A percentile compares a stretch with the other conserved stretches of the same genome.
phyloP scores from a whole-genome alignment of 2,329 filamentous ascomycete genomes.

The Fusarium sp. region DNA sequence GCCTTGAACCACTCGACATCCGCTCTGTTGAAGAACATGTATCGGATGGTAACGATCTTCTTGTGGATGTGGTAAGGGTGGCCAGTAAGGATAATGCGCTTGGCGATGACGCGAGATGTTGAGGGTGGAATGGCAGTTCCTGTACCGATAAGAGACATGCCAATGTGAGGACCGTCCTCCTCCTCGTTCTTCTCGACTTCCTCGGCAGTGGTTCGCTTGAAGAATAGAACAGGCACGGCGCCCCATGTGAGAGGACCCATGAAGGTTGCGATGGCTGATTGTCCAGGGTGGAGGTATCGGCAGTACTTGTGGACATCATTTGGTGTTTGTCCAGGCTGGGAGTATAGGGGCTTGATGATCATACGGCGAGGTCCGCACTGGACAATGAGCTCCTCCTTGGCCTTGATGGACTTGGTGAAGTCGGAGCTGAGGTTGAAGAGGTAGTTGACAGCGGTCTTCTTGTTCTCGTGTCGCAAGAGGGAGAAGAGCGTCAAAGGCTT shows the following conservation, averaged over 20 bases:
- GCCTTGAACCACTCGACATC: conserved; percentile 99
- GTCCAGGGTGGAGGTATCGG: conserved; percentile 89
- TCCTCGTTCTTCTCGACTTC: conserved; percentile 56
- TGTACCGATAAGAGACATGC: conserved; percentile 81
- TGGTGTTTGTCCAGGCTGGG: conserved; percentile 85
- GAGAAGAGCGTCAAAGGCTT: conserved; percentile 81
- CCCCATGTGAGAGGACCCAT: conserved; percentile 94
- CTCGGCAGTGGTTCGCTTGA: conserved; percentile 68
- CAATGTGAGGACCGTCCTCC: conserved; percentile 57
- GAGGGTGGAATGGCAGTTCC: conserved; percentile 86
- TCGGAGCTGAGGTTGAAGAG: conserved; percentile 87
- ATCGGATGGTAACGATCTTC: conserved; percentile 93
- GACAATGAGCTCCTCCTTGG: conserved; percentile 91
- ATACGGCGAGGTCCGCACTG: conserved; percentile 91
- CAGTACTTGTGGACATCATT: conserved; percentile 99
- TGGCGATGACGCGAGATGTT: conserved; percentile 85
- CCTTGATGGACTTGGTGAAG: conserved; percentile 79
- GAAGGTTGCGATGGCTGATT: conserved; percentile 88
- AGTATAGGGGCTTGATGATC: conserved; percentile 90
- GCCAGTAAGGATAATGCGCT: conserved; percentile 91
- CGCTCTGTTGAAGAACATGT: conserved; percentile 99
- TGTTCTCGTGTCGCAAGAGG: conserved; percentile 92
- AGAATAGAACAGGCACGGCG: conserved; percentile 88
- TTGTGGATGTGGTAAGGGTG: conserved; percentile 99
- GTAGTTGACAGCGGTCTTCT: conserved; percentile 89